phyloP scores from a whole-genome alignment of 495 filamentous ascomycete genomes.

The Saxophila tyrrhenica region DNA sequence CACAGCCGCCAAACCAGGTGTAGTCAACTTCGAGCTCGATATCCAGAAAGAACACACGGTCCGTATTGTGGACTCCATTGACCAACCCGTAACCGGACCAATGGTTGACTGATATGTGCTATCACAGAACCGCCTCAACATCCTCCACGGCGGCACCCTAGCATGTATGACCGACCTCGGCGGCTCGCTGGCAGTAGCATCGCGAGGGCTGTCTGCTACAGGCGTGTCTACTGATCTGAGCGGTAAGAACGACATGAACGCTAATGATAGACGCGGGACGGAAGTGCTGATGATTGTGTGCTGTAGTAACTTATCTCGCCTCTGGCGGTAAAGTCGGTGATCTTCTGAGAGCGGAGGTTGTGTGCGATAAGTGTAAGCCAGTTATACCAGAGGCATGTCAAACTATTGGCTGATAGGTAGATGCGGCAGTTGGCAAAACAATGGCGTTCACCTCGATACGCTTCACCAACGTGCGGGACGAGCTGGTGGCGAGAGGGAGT shows the following conservation, averaged over 20 bases:
- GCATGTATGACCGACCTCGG: conserved; percentile 92
- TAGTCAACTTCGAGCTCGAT: conserved; percentile 76
- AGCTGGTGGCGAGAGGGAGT: conserved; percentile 77
- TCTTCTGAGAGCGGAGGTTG: conserved; percentile 58
- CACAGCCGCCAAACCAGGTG: conserved; percentile 61
- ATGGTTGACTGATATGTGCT: background rate
- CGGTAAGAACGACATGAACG: conserved; percentile 37
- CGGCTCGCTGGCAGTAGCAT: conserved; percentile 86
- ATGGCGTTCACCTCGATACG: conserved; percentile 76
- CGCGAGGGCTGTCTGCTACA: conserved; percentile 73
- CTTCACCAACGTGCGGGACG: conserved; percentile 64
- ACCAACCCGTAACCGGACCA: background rate
- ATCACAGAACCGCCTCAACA: conserved; percentile 70
- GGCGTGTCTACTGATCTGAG: conserved; percentile 91
- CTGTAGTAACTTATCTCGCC: conserved; percentile 74
- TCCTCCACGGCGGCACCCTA: conserved; percentile 89
- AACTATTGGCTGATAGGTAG: too few relatives aligned
- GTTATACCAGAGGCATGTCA: too few relatives aligned
- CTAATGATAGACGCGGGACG: background rate
- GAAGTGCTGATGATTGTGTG: background rate
- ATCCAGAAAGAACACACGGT: conserved; percentile 86
- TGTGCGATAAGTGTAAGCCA: conserved; percentile 67
- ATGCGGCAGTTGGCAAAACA: conserved; percentile 70
- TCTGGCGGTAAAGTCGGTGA: conserved; percentile 78
- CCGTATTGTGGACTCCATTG: too few relatives aligned